Conservation (phyloP, 129 eudicot species). For the Lactuca saligna region DNA sequence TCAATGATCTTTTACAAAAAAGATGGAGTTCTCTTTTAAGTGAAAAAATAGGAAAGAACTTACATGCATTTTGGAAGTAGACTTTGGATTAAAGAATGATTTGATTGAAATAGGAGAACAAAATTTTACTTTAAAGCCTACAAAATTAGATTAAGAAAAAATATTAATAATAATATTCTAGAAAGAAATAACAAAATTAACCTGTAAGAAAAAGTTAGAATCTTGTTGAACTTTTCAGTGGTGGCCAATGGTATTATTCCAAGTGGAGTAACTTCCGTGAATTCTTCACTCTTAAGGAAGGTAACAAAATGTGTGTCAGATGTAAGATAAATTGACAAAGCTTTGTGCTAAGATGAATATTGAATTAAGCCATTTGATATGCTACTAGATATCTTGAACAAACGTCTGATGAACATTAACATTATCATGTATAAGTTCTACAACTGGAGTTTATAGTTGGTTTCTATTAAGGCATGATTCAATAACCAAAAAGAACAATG, state of each 20-base stretch:
- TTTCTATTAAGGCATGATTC: background rate
- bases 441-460: too few relatives aligned
- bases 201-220: slow-evolving; percentile 51
- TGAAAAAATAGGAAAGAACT: slow-evolving; percentile 26
- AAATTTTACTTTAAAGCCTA: slow-evolving; percentile 48
- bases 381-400: too few relatives aligned
- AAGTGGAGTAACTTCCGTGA: slow-evolving; percentile 67
- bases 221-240: slow-evolving; percentile 83
- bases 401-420: too few relatives aligned
- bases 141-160: slow-evolving; percentile 16
- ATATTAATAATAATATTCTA: background rate
- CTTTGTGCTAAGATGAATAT: background rate
- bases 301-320: slow-evolving; percentile 21
- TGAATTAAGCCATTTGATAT: too few relatives aligned
- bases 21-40: background rate
- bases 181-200: background rate
- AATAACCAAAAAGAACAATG: slow-evolving; percentile 4
- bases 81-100: slow-evolving; percentile 94
- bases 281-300: slow-evolving; percentile 69
- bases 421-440: too few relatives aligned
- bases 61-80: slow-evolving; percentile 89
- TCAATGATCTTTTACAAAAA: background rate
- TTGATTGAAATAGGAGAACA: slow-evolving; percentile 41
- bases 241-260: slow-evolving; percentile 93
- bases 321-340: slow-evolving; percentile 3